Percentiles rank a stretch among this genome's conserved stretches.
These are phyloP conservation scores for Amylostereum chailletii DNA, from an alignment of 1,284 basidiomycete species.

Conservation along the genomic window DNA sequence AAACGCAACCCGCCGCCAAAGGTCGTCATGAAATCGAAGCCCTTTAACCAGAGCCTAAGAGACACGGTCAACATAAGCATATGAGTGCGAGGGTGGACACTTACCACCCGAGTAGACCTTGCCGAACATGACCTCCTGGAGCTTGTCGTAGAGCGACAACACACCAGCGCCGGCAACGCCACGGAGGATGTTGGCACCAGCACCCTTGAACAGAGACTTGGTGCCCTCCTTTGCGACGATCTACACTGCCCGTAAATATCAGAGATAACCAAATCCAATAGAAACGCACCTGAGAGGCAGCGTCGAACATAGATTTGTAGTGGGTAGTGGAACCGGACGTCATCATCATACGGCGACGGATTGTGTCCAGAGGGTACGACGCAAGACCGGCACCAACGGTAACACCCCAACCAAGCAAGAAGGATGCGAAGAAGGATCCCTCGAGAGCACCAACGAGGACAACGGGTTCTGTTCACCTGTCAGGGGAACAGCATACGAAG, in stretches of 20 bases:
- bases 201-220: slow-evolving; percentile 90
- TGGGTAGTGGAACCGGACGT: slow-evolving; percentile 78
- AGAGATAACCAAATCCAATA: not conserved
- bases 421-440: slow-evolving; percentile 88
- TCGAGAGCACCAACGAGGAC: slow-evolving; percentile 83
- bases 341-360: slow-evolving; percentile 97
- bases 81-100: slow-evolving; percentile 6
- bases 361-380: slow-evolving; percentile 92
- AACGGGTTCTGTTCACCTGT: slow-evolving; percentile 62
- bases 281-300: slow-evolving; percentile 44
- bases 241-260: slow-evolving; percentile 19
- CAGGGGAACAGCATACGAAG: slow-evolving; percentile 9
- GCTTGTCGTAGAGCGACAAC: slow-evolving; percentile 88
- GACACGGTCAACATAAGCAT: not conserved
- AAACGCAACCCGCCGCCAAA: too few species aligned
- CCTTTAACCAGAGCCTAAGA: slow-evolving; percentile 40
- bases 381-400: slow-evolving; percentile 93
- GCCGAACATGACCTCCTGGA: slow-evolving; percentile 87
- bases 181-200: slow-evolving; percentile 97
- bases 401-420: slow-evolving; percentile 89
- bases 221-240: slow-evolving; percentile 88
- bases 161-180: slow-evolving; percentile 98
- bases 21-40: not conserved
- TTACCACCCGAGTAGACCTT: slow-evolving; percentile 86
- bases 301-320: slow-evolving; percentile 91